phyloP scores from a whole-genome alignment of 768 basidiomycete species.

The Coprinopsis marcescibilis region DNA sequence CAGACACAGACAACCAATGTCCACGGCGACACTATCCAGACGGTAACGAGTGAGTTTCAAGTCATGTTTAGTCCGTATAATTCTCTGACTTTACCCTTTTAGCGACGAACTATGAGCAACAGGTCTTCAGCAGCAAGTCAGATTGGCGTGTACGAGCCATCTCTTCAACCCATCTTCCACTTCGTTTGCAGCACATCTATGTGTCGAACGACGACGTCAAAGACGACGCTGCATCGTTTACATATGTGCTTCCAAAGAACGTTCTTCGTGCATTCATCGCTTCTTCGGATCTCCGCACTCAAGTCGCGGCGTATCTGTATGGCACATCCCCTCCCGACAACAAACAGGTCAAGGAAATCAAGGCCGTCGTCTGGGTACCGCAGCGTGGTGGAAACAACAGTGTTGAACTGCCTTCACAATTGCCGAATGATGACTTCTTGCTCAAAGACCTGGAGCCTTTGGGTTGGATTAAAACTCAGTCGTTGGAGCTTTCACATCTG shows the following conservation, averaged over 20 bases:
- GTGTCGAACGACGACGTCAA: constrained; percentile 99
- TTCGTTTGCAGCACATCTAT: constrained; percentile 97
- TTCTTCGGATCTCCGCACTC: constrained; percentile 90
- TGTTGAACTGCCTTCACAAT: constrained; percentile 82
- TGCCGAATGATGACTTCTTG: constrained; percentile 93
- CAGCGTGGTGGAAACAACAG: constrained; percentile 94
- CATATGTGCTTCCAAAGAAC: constrained; percentile 97
- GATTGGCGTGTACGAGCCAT: constrained; percentile 99
- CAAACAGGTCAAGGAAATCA: constrained; percentile 98
- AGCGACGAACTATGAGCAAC: constrained; percentile 97
- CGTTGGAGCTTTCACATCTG: constrained; percentile 85
- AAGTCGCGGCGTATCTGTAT: constrained; percentile 92
- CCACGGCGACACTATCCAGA: constrained; percentile 94
- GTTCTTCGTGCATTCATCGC: constrained; percentile 90
- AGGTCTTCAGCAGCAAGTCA: constrained; percentile 98
- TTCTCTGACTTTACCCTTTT: constrained; percentile 5
- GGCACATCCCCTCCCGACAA: constrained; percentile 93
- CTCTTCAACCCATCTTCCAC: constrained; percentile 90
- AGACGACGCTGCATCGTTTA: constrained; percentile 92
- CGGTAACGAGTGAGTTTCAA: constrained; percentile 70
- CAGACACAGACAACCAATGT: constrained; percentile 98
- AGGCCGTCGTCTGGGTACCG: constrained; percentile 96
- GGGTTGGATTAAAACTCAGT: constrained; percentile 97
- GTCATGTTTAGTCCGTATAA: background rate
- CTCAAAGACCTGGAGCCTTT: constrained; percentile 93